phyloP scores from a whole-genome alignment of 768 basidiomycete species.

The Hemileccinum rubropunctum region DNA sequence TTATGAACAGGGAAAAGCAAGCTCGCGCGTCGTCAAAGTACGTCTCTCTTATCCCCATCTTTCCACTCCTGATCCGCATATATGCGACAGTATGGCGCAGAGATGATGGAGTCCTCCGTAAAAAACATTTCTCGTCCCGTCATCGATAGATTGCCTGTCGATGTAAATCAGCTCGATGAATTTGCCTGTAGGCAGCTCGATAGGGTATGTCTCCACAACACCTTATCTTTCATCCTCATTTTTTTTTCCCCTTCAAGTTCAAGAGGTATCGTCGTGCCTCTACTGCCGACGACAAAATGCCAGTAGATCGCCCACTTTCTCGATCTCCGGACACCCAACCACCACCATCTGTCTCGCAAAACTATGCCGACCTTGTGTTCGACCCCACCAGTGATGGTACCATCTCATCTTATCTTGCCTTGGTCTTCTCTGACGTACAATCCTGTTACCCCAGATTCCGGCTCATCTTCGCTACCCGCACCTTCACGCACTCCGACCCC shows the following conservation, averaged over 20 bases:
- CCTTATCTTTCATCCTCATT: not conserved
- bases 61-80: constrained; percentile 8
- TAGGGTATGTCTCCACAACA: constrained; percentile 47
- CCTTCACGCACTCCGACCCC: constrained; percentile 19
- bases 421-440: not conserved
- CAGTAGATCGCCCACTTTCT: constrained; percentile 14
- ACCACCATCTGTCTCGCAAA: not conserved
- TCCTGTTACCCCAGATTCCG: not conserved
- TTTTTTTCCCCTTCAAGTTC: constrained; percentile 32
- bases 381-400: constrained; percentile 7
- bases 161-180: constrained; percentile 73
- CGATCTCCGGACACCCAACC: not conserved
- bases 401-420: constrained; percentile 7
- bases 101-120: constrained; percentile 83
- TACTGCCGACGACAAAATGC: constrained; percentile 28
- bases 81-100: constrained; percentile 71
- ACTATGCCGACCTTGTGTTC: not conserved
- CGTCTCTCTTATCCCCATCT: constrained; percentile 9
- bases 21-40: constrained; percentile 84
- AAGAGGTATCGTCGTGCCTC: constrained; percentile 50
- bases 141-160: constrained; percentile 73
- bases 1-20: constrained; percentile 82
- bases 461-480: constrained; percentile 1
- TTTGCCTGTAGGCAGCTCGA: constrained; percentile 89
- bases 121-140: constrained; percentile 80